Conservation (phyloP, 164 flowering plant species). For the Warburgia ugandensis region DNA sequence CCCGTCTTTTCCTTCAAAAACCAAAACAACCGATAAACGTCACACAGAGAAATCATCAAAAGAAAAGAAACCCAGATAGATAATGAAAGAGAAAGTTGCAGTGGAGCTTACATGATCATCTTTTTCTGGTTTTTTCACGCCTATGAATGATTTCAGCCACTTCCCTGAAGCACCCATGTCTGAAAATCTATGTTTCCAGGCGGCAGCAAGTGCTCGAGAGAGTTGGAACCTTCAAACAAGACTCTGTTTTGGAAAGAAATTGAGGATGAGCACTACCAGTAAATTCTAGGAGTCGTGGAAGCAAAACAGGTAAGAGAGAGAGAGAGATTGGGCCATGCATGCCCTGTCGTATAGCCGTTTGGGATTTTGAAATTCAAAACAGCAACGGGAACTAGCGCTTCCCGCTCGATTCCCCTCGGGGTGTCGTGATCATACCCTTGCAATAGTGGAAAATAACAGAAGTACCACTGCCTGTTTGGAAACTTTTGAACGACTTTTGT, state of each 20-base stretch:
- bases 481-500: no score
- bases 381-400: constrained; percentile 2
- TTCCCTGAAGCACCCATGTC: constrained; percentile 80
- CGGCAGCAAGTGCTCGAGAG: neutral
- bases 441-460: neutral
- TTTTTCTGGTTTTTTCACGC: constrained; percentile 37
- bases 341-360: neutral
- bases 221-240: neutral
- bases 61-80: neutral
- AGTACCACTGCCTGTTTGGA: no score
- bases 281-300: no score
- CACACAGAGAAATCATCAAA: neutral
- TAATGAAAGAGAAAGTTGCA: neutral
- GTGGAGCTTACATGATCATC: constrained; percentile 39
- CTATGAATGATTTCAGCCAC: constrained; percentile 71
- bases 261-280: no score
- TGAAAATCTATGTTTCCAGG: constrained; percentile 4
- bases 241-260: neutral
- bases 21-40: neutral
- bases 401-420: neutral
- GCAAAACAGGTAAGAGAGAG: neutral
- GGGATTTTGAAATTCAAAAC: neutral
- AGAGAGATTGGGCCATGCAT: neutral
- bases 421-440: neutral
- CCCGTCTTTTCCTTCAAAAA: constrained; percentile 28